Evolutionary conservation across 177 flowering plant species (phyloP).

Genomic region (Vitis hybrid): DNA sequence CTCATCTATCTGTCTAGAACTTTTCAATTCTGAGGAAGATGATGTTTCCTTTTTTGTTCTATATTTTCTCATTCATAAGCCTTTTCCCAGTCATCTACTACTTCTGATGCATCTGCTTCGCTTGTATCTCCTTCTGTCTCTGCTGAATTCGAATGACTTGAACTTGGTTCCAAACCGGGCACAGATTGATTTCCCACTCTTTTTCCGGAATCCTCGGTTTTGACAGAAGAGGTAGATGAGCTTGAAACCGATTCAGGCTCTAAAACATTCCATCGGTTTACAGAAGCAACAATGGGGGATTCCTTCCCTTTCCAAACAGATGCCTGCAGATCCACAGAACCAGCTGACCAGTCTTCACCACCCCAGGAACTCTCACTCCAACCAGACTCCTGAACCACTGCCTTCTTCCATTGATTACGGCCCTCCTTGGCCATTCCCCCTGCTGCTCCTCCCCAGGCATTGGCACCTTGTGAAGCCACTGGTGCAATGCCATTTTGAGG

Average conservation of each 20-base stretch:
- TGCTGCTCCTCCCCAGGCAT: constrained; percentile 59
- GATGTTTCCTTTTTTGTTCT: background rate
- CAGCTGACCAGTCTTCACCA: constrained; percentile 42
- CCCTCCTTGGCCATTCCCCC: constrained; percentile 30
- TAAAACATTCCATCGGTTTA: constrained; percentile 66
- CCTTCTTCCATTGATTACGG: constrained; percentile 82
- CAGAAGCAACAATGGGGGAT: constrained; percentile 40
- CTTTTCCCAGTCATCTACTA: constrained; percentile 84
- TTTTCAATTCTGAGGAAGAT: background rate
- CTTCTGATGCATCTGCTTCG: constrained; percentile 36
- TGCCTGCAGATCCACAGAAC: constrained; percentile 24
- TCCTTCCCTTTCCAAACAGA: constrained; percentile 55
- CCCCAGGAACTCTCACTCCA: constrained; percentile 73
- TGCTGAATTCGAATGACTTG: constrained; percentile 17
- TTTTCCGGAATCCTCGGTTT: constrained; percentile 19
- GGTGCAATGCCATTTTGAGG: constrained; percentile 35
- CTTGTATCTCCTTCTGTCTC: constrained; percentile 12
- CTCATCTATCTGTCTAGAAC: background rate
- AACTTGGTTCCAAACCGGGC: constrained; percentile 17
- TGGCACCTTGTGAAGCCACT: constrained; percentile 29
- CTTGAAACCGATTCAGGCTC: constrained; percentile 33
- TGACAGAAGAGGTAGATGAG: constrained; percentile 22
- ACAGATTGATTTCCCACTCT: constrained; percentile 7
- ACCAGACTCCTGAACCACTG: constrained; percentile 53
- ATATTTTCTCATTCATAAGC: constrained; percentile 41